phyloP scores from a whole-genome alignment of 148 eudicot species.

The Diospyros kaki region DNA sequence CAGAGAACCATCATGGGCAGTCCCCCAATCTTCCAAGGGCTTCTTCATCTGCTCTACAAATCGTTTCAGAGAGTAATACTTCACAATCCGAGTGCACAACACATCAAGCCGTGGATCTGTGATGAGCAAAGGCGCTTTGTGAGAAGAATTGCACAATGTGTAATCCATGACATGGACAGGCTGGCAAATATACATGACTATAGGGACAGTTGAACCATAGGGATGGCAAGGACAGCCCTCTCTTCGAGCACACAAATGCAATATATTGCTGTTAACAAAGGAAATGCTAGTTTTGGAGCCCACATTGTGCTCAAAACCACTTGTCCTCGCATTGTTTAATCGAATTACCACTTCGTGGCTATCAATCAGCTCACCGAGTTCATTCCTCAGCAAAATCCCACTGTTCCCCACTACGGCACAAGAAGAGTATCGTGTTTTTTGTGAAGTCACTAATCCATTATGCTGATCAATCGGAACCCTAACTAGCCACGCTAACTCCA shows the following conservation, averaged over 20 bases:
- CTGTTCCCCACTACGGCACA: slow-evolving; percentile 98
- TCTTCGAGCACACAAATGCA: slow-evolving; percentile 68
- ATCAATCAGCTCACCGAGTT: slow-evolving; percentile 57
- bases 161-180: slow-evolving; percentile 83
- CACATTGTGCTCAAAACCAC: slow-evolving; percentile 40
- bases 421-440: slow-evolving; percentile 33
- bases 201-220: slow-evolving; percentile 58
- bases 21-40: slow-evolving; percentile 52
- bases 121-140: slow-evolving; percentile 56
- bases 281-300: slow-evolving; percentile 72
- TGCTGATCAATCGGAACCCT: slow-evolving; percentile 31
- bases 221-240: slow-evolving; percentile 80
- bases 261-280: slow-evolving; percentile 78
- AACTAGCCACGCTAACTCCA: slow-evolving; percentile 36
- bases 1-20: slow-evolving; percentile 60
- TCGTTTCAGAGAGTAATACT: slow-evolving; percentile 79
- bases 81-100: slow-evolving; percentile 66
- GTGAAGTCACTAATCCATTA: slow-evolving; percentile 15
- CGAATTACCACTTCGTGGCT: slow-evolving; percentile 70
- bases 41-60: slow-evolving; percentile 38
- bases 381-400: slow-evolving; percentile 62
- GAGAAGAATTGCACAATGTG: slow-evolving; percentile 60
- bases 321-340: slow-evolving; percentile 70
- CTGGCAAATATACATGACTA: slow-evolving; percentile 83
- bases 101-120: slow-evolving; percentile 67